Evolutionary conservation across 2,329 filamentous ascomycete genomes (phyloP), one percentile per base, ranked within the genome.

Genomic region (Cercospora sp.): DNA sequence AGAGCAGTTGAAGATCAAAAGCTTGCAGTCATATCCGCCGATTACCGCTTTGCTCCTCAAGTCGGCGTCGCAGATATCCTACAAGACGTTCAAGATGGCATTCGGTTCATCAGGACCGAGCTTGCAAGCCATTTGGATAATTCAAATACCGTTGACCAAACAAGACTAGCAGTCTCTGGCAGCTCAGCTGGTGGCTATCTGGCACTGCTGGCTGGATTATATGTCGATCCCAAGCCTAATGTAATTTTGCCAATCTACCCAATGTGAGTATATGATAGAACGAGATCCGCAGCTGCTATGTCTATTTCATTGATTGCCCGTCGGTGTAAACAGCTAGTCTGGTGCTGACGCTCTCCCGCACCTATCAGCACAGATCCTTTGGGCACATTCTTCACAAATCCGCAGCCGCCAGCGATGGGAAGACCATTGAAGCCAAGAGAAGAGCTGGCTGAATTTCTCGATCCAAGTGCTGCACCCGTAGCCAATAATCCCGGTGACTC

Each of bases 11-110:
- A 65, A 5, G 70, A 71, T 21, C 71, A 77, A 68, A 70, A 73
- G 26, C 49, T 74, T 24, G 74, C 74, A 26, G 57, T 76, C 60
- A 68, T 77, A n/a, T 74, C 74, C 1, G 75, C 76, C 55, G 76
- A 78, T 69, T 78, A 78, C 61, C 74, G 76, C 21, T 70, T 78
- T 7, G 76, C 76, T 18, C 76, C 77, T 58, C 75, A 79, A 69
- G 70, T 75, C 40, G 70, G 71, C 66, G 66, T 79, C 12, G 65
- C 72, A 65, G 73, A 78, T 37, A 74, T 77, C 60, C 69, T 73
- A 49, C 72, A 74, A 57, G 76, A 78, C 45, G 73, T 78, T 28
- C 63, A 68, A 26, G 75, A 76, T 65, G 74, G 74, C 66, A 67
- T 77, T 59, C 63, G 67, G 18, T 78, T 75, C 67, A 74, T 77